Conservation (phyloP, 495 filamentous ascomycete genomes). For the Daldinia loculata region DNA sequence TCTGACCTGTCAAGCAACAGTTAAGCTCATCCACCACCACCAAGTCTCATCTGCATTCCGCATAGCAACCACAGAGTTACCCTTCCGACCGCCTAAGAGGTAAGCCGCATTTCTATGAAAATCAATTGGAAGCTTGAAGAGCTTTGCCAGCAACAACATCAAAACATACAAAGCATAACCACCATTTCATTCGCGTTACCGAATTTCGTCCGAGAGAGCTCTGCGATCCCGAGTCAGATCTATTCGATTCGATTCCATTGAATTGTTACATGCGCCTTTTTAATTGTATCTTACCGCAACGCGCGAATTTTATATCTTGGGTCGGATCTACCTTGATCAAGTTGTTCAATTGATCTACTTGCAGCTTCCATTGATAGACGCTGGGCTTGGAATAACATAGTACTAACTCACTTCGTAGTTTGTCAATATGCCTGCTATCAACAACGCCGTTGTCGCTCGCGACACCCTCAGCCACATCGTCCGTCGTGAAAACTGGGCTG, state of each 20-base stretch:
- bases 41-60: constrained; percentile 28
- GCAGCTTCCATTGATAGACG: neutral
- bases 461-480: constrained; percentile 54
- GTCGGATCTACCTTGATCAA: constrained; percentile 5
- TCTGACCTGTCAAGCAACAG: constrained; percentile 37
- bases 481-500: constrained; percentile 60
- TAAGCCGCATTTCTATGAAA: constrained; percentile 32
- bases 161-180: neutral
- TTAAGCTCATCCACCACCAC: constrained; percentile 35
- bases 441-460: constrained; percentile 57
- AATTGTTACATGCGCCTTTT: constrained; percentile 30
- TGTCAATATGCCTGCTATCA: constrained; percentile 57
- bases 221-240: neutral
- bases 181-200: constrained; percentile 3
- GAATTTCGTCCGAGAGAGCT: constrained; percentile 1
- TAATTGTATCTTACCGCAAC: constrained; percentile 1
- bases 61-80: constrained; percentile 13
- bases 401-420: constrained; percentile 34
- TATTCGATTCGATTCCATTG: constrained; percentile 2
- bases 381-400: neutral
- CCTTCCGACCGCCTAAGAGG: constrained; percentile 17
- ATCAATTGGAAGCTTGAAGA: constrained; percentile 29
- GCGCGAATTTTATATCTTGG: neutral
- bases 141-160: constrained; percentile 9
- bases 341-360: constrained; percentile 5